Conservation (phyloP, 805 yeast species). For the Komagataella populi region DNA sequence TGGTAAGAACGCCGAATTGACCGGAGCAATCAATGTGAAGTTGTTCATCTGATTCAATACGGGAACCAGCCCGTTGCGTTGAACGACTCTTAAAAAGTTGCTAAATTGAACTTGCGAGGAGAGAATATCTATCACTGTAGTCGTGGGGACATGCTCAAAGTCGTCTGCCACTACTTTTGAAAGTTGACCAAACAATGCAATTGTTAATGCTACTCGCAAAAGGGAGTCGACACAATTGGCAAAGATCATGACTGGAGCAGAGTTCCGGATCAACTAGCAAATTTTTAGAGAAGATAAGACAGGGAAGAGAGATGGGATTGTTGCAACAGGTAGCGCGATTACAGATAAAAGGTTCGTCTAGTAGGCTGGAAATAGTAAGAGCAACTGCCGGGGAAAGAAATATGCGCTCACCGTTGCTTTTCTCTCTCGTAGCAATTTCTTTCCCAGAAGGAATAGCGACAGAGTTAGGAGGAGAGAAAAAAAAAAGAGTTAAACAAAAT, state of each 20-base stretch:
- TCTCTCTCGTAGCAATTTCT: background rate
- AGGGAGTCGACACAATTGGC: background rate
- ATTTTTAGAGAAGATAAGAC: background rate
- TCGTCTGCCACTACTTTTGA: background rate
- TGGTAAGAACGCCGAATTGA: constrained; percentile 53
- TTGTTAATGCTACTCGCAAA: background rate
- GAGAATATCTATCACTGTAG: constrained; percentile 51
- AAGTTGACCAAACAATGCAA: background rate
- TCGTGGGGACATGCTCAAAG: constrained; percentile 9
- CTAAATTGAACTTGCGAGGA: constrained; percentile 60
- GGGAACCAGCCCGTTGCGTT: constrained; percentile 50
- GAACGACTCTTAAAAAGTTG: constrained; percentile 45
- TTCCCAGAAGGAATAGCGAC: background rate
- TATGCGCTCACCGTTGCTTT: background rate
- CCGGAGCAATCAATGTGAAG: constrained; percentile 69
- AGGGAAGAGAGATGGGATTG: background rate
- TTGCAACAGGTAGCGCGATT: background rate
- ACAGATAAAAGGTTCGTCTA: too few relatives aligned
- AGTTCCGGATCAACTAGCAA: background rate
- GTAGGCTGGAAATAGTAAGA: background rate
- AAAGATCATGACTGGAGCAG: background rate
- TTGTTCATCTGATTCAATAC: constrained; percentile 42
- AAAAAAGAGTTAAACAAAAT: background rate
- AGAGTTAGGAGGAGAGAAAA: background rate
- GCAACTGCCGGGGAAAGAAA: background rate